phyloP scores from a whole-genome alignment of 768 basidiomycete genomes.

The Cystobasidiopsis lactophilus region DNA sequence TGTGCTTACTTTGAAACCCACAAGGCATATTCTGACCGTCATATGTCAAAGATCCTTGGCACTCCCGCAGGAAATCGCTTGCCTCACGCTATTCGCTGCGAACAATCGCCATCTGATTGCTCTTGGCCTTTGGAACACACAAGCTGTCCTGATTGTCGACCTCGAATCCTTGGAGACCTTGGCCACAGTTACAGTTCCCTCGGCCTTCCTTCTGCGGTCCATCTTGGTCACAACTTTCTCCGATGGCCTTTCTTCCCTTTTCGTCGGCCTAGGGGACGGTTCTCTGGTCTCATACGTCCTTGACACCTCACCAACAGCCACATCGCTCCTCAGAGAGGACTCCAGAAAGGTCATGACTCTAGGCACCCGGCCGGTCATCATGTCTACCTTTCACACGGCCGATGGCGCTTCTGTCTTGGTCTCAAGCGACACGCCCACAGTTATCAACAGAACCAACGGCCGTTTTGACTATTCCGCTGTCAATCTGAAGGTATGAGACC shows the following conservation, averaged over 20 bases:
- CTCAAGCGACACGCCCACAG: constrained; percentile 43
- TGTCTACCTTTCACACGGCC: constrained; percentile 31
- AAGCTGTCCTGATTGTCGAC: constrained; percentile 37
- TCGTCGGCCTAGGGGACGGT: constrained; percentile 58
- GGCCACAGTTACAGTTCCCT: constrained; percentile 24
- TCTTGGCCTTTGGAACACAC: constrained; percentile 57
- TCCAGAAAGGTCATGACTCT: constrained; percentile 42
- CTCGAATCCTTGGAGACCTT: constrained; percentile 13
- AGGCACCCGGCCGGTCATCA: constrained; percentile 42
- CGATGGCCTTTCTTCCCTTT: constrained; percentile 26
- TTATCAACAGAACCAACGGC: constrained; percentile 44
- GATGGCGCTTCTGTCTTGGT: constrained; percentile 35
- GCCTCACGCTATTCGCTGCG: constrained; percentile 33
- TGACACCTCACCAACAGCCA: constrained; percentile 21
- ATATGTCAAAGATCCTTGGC: not conserved
- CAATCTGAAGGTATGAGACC: constrained; percentile 39
- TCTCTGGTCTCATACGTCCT: constrained; percentile 39
- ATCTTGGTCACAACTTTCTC: constrained; percentile 38
- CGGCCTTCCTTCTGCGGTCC: constrained; percentile 28
- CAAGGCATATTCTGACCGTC: not conserved
- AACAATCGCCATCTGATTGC: constrained; percentile 32
- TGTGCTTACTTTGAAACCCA: no score
- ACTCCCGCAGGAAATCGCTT: constrained; percentile 38
- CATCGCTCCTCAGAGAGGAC: constrained; percentile 17
- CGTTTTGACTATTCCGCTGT: constrained; percentile 46